Conservation (phyloP, 2,329 filamentous ascomycete genomes). For the Zasmidium angulare region DNA sequence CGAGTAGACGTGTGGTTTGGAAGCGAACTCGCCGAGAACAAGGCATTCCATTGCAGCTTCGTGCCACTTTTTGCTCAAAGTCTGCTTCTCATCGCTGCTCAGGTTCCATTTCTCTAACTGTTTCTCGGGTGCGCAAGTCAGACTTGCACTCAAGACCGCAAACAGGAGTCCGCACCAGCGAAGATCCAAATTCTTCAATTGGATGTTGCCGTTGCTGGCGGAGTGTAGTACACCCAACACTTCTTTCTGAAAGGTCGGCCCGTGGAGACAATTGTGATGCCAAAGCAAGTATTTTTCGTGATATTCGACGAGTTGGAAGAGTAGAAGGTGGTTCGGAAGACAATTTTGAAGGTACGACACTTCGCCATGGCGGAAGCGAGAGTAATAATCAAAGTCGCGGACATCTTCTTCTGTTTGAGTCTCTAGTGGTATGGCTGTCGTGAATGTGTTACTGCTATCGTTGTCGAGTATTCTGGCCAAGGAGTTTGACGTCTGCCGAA, state of each 20-base stretch:
- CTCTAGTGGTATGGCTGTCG: background rate
- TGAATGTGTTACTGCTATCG: background rate
- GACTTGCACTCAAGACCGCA: slow-evolving; percentile 4
- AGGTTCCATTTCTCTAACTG: background rate
- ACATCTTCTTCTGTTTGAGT: background rate
- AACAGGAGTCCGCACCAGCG: slow-evolving; percentile 13
- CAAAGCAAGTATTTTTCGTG: slow-evolving; percentile 5
- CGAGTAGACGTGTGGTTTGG: slow-evolving; percentile 7
- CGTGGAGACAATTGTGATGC: slow-evolving; percentile 4
- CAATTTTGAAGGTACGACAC: background rate
- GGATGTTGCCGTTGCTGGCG: background rate
- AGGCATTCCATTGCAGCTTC: slow-evolving; percentile 10
- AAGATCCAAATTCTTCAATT: slow-evolving; percentile 1
- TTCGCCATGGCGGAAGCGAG: background rate
- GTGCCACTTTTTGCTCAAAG: slow-evolving; percentile 3
- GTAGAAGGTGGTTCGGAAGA: background rate
- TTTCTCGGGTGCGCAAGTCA: background rate
- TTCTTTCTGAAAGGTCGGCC: slow-evolving; percentile 7
- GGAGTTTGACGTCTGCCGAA: background rate
- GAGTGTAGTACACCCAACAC: slow-evolving; percentile 2
- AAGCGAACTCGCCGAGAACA: slow-evolving; percentile 5
- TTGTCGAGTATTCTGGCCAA: background rate
- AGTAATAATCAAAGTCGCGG: background rate
- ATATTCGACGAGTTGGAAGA: slow-evolving; percentile 5
- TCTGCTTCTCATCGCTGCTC: background rate